phyloP scores from a whole-genome alignment of 116 monocot species.

The Iris pallida region DNA sequence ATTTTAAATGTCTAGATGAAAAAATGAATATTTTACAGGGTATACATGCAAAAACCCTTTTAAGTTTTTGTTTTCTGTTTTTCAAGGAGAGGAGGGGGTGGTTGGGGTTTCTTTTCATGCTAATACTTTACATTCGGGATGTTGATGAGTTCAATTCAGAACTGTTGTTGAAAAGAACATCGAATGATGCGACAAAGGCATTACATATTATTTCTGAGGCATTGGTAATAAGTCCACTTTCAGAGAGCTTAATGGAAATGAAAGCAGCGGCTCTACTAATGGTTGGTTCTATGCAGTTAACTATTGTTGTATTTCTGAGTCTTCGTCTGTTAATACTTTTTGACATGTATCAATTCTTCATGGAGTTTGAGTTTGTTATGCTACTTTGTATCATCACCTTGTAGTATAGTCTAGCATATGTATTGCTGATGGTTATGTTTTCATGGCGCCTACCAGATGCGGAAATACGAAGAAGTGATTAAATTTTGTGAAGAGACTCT shows the following conservation, averaged over 20 bases:
- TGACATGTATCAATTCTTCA: neutral
- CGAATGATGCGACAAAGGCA: conserved; percentile 40
- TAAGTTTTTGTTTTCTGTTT: no score
- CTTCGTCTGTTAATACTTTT: neutral
- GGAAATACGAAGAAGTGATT: conserved; percentile 73
- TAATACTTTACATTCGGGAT: neutral
- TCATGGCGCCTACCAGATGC: conserved; percentile 40
- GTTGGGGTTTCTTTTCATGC: neutral
- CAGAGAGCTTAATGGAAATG: conserved; percentile 78
- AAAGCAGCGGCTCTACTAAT: conserved; percentile 85
- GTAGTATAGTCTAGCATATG: neutral
- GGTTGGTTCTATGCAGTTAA: conserved; percentile 28
- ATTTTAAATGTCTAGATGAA: no score
- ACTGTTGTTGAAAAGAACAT: conserved; percentile 60
- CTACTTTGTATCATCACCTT: neutral
- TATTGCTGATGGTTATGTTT: conserved; percentile 10
- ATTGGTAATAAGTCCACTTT: conserved; percentile 54
- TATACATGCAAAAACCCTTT: no score
- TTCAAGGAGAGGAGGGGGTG: neutral
- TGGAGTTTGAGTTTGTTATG: neutral
- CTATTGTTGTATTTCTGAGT: neutral
- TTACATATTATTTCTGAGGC: conserved; percentile 71
- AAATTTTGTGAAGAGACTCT: conserved; percentile 62
- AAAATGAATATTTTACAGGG: no score
- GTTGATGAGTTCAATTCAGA: conserved; percentile 5